phyloP scores from a whole-genome alignment of 495 filamentous ascomycete species.

The Daldinia loculata region DNA sequence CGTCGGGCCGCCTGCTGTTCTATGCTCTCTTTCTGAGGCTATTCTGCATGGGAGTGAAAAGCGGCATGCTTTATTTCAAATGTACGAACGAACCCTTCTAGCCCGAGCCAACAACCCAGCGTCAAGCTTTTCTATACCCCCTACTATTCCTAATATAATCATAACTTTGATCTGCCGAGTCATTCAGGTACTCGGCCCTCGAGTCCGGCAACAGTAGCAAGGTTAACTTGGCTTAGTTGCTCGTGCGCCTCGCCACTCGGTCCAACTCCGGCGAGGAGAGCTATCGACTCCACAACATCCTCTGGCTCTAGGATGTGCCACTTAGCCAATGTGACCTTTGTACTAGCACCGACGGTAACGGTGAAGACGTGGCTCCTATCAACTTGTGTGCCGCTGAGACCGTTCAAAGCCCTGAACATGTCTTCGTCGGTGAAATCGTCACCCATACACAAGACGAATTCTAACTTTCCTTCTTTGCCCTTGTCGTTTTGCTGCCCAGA shows the following conservation, averaged over 20 bases:
- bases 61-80: constrained; percentile 32
- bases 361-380: constrained; percentile 74
- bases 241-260: constrained; percentile 55
- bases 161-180: constrained; percentile 30
- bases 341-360: constrained; percentile 85
- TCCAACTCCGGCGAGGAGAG: constrained; percentile 68
- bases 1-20: background rate
- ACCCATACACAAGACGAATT: constrained; percentile 87
- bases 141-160: constrained; percentile 17
- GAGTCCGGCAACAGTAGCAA: constrained; percentile 54
- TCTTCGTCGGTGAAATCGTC: constrained; percentile 99
- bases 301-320: constrained; percentile 88
- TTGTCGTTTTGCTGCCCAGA: constrained; percentile 4
- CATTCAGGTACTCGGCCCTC: constrained; percentile 53
- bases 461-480: constrained; percentile 58
- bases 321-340: constrained; percentile 83
- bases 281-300: constrained; percentile 83
- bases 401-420: constrained; percentile 74
- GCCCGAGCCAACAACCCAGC: constrained; percentile 31
- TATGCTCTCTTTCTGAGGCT: constrained; percentile 3
- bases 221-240: constrained; percentile 56
- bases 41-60: constrained; percentile 3
- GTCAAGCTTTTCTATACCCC: constrained; percentile 37
- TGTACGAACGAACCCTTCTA: constrained; percentile 32
- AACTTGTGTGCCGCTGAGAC: constrained; percentile 60